Base-by-base conservation (phyloP, 2,329 filamentous ascomycete species). In the Venturia effusa region DNA sequence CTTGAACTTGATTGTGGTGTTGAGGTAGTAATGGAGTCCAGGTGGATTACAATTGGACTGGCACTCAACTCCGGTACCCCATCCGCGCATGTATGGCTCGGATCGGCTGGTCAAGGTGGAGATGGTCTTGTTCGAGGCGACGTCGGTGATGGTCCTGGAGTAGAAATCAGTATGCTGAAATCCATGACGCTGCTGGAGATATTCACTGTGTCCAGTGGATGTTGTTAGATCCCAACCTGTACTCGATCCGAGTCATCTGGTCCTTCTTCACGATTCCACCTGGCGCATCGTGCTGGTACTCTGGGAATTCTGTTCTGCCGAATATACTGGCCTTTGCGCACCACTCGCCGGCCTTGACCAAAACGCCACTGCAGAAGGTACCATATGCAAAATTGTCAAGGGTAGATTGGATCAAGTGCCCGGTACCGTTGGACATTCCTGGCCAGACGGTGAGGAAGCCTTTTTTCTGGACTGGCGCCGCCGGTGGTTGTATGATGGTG, bases 361-460 rank as follows among this genome's bases (percentile, higher is more conserved):
- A 13, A 27, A 54, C 24, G 2, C 48, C 48, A 24, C 10, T 30
- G 27, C 48, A 54, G 48, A 27, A 6, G 13, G 4, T 22, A 5
- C 54, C n/a, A 30, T 5, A 4, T 27, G 4, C 11, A 3, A 7
- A 15, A n/a, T 10, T 24, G n/a, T 79, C 75, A 5, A 78, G 69
- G 0, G 75, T 78, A 0, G 75, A 75, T 65, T 78, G 76, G 57
- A 79, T 68, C 19, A 79, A 69, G 61, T 79, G 73, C 1, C 76
- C 76, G 3, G 77, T 79, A 45, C 77, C 76, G 66, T 78, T 79
- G 62, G 74, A 76, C 74, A 79, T 78, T 5, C 77, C 77, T 7
- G 76, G 77, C 75, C 75, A 79, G 41, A 79, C 71, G 68, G 57
- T 60, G 10, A 60, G 57, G 57, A 39, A 60, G 6, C 10, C 30